phyloP scores from a whole-genome alignment of 495 filamentous ascomycete genomes.

The Lepraria neglecta region DNA sequence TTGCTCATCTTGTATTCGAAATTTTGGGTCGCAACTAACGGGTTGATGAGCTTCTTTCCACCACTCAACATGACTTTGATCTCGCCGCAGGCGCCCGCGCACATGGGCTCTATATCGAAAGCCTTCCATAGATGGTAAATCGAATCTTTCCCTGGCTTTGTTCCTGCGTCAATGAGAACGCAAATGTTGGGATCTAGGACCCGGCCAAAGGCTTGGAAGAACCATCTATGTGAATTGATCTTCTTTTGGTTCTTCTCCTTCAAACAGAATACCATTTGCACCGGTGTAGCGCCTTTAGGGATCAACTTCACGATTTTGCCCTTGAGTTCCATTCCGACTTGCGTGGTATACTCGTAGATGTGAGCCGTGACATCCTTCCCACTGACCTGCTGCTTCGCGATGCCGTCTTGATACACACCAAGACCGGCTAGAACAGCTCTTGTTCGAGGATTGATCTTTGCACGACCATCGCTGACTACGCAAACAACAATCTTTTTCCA shows the following conservation, averaged over 20 bases:
- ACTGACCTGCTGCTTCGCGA: constrained; percentile 97
- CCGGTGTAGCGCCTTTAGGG: constrained; percentile 65
- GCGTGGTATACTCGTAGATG: constrained; percentile 98
- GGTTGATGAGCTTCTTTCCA: constrained; percentile 86
- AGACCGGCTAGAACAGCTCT: constrained; percentile 84
- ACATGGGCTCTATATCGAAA: constrained; percentile 96
- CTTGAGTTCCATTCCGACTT: constrained; percentile 80
- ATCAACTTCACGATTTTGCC: constrained; percentile 80
- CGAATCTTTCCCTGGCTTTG: constrained; percentile 82
- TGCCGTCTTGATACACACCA: constrained; percentile 96
- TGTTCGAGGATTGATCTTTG: constrained; percentile 93
- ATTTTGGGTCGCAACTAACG: constrained; percentile 92
- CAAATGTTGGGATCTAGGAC: constrained; percentile 95
- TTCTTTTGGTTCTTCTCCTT: constrained; percentile 99
- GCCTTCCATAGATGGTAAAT: constrained; percentile 99
- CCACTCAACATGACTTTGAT: constrained; percentile 98
- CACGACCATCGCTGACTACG: constrained; percentile 95
- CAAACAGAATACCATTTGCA: constrained; percentile 96
- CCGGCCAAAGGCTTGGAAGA: constrained; percentile 94
- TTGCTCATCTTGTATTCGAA: constrained; percentile 99
- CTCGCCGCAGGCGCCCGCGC: constrained; percentile 94
- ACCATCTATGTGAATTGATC: constrained; percentile 99
- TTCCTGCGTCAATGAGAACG: constrained; percentile 93
- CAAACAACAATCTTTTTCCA: constrained; percentile 99
- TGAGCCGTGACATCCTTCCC: constrained; percentile 95